Conservation (phyloP, 1,139 yeast species). For the Taphrina betulina region DNA sequence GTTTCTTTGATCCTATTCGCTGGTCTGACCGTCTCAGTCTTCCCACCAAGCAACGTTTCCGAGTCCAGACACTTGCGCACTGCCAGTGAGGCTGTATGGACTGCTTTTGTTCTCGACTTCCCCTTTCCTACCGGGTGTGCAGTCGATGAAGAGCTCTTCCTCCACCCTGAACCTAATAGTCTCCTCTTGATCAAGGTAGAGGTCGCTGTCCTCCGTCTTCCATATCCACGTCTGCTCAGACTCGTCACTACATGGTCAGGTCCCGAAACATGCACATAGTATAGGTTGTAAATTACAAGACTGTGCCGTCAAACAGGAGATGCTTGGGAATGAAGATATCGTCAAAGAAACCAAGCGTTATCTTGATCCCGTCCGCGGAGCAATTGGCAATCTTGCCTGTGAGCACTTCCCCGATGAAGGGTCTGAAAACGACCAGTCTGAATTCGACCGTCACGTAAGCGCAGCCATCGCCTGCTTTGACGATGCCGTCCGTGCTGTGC, state of each 20-base stretch:
- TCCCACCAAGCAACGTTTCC: conserved; percentile 36
- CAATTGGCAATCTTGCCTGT: conserved; percentile 93
- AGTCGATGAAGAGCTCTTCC: conserved; percentile 78
- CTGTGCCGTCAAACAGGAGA: conserved; percentile 75
- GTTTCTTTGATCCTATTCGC: too few species aligned
- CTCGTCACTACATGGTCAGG: conserved; percentile 39
- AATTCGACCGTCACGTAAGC: conserved; percentile 52
- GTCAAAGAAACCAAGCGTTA: conserved; percentile 81
- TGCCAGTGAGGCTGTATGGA: conserved; percentile 31
- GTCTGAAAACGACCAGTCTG: conserved; percentile 80
- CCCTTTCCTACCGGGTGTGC: conserved; percentile 50
- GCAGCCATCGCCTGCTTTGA: conserved; percentile 93
- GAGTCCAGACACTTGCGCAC: conserved; percentile 34
- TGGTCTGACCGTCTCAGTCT: conserved; percentile 5
- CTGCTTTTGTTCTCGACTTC: conserved; percentile 1
- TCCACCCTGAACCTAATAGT: conserved; percentile 87
- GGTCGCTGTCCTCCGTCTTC: conserved; percentile 64
- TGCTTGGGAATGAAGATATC: conserved; percentile 85
- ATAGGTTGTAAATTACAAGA: conserved; percentile 44
- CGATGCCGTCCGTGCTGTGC: conserved; percentile 77
- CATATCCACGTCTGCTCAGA: conserved; percentile 94
- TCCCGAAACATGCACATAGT: background rate
- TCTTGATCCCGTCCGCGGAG: conserved; percentile 71
- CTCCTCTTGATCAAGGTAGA: conserved; percentile 85
- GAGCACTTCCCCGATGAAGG: conserved; percentile 89